These are phyloP conservation scores for Aurinia saxatilis DNA, from an alignment of 345 rosid genomes.

Conservation along the genomic window DNA sequence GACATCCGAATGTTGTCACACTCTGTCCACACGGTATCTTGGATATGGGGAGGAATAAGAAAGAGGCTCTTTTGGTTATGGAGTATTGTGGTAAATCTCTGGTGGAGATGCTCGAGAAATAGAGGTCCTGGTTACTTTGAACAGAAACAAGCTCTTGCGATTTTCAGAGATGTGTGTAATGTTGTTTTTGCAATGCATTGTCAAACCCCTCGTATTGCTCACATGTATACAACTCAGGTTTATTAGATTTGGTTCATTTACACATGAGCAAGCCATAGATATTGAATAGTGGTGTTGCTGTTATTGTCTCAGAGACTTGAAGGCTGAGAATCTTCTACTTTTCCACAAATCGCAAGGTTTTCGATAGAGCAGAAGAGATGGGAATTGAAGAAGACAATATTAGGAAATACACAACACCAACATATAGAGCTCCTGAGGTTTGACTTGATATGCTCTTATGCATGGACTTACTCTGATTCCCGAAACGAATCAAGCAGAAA, in stretches of 20 bases:
- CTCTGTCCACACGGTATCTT: constrained; percentile 59
- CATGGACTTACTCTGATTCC: no score
- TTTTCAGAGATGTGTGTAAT: constrained; percentile 87
- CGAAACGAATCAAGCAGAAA: no score
- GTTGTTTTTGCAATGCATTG: constrained; percentile 96
- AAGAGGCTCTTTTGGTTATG: constrained; percentile 89
- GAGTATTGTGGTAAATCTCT: constrained; percentile 88
- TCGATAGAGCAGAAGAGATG: constrained; percentile 97
- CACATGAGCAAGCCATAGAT: neutral
- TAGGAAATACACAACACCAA: constrained; percentile 89
- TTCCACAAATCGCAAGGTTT: constrained; percentile 83
- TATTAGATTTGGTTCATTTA: neutral
- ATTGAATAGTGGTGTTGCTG: neutral
- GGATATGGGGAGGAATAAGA: constrained; percentile 79
- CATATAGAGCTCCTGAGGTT: constrained; percentile 99
- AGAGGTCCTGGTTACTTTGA: constrained; percentile 82
- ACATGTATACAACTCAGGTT: constrained; percentile 43
- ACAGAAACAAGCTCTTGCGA: constrained; percentile 67
- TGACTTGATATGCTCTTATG: no score
- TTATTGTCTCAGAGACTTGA: constrained; percentile 60
- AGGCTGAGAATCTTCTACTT: constrained; percentile 88
- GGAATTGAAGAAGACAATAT: constrained; percentile 98
- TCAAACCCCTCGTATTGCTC: constrained; percentile 87
- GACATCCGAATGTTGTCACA: constrained; percentile 83
- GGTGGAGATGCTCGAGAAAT: constrained; percentile 66